phyloP scores from a whole-genome alignment of 2,329 filamentous ascomycete species.

The Claviceps lovelessii region DNA sequence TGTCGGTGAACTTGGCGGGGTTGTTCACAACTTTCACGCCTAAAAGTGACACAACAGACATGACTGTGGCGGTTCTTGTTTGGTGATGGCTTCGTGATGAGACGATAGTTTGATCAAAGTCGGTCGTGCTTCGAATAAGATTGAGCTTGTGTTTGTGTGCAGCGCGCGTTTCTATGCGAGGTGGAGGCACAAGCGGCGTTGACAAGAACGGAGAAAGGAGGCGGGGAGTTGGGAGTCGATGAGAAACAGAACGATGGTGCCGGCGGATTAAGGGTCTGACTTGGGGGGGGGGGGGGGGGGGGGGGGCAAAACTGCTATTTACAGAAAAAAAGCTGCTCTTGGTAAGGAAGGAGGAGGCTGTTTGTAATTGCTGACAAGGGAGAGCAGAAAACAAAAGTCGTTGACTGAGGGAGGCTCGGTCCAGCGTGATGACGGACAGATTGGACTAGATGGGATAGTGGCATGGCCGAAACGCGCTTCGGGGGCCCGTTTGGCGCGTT shows the following conservation, averaged over 20 bases:
- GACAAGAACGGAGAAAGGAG: constrained; percentile 2
- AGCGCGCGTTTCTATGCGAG: not conserved
- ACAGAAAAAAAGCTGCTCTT: not conserved
- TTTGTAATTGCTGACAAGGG: not conserved
- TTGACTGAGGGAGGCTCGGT: not conserved
- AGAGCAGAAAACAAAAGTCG: not conserved
- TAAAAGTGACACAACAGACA: constrained; percentile 93
- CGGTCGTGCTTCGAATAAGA: not conserved
- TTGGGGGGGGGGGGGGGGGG: not conserved
- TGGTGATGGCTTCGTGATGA: not conserved
- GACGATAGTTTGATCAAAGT: not conserved
- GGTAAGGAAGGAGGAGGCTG: not conserved
- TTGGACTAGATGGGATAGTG: not conserved
- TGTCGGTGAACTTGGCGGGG: constrained; percentile 80
- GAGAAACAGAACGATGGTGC: constrained; percentile 1
- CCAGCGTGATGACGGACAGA: not conserved
- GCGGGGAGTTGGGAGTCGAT: not conserved
- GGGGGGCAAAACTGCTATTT: not conserved
- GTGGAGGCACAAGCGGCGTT: constrained; percentile 3
- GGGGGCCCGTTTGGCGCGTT: constrained; percentile 14
- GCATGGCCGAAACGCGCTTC: constrained; percentile 14
- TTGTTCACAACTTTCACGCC: constrained; percentile 96
- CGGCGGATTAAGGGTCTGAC: not conserved
- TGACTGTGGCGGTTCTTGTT: constrained; percentile 22
- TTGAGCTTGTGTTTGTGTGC: not conserved